Conservation (phyloP, 2,329 filamentous ascomycete genomes). For the Pochonia chlamydosporia region DNA sequence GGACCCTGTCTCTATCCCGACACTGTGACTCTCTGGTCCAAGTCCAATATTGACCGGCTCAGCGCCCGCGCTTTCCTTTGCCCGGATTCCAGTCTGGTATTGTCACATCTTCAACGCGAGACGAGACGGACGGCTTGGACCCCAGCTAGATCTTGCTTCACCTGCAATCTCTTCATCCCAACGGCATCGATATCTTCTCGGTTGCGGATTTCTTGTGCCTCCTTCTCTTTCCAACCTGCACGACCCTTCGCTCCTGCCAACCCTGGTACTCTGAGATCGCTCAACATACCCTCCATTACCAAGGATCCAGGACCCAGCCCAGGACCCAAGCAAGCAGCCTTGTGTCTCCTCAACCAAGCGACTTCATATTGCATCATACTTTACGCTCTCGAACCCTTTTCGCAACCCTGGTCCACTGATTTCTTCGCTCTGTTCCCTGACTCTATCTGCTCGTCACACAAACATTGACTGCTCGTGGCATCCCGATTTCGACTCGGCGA, state of each 20-base stretch:
- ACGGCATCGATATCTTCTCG: too few species aligned
- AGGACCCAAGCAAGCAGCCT: neutral
- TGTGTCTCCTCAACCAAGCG: neutral
- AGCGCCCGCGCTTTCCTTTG: too few species aligned
- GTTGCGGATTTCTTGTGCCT: neutral
- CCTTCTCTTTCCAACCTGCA: neutral
- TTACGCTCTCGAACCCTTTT: neutral
- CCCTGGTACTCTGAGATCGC: neutral
- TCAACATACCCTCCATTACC: neutral
- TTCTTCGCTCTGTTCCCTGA: neutral
- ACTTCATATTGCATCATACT: conserved; percentile 2
- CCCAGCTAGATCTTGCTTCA: neutral
- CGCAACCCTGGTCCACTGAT: neutral
- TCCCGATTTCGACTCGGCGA: neutral
- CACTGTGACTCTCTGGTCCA: too few species aligned
- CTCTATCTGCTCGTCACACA: conserved; percentile 4
- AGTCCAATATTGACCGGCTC: too few species aligned
- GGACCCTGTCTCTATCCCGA: too few species aligned
- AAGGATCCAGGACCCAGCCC: too few species aligned
- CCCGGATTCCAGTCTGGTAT: too few species aligned
- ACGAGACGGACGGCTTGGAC: too few species aligned
- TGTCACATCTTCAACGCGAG: too few species aligned
- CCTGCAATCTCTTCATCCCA: neutral
- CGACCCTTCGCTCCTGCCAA: neutral
- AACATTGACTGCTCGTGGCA: conserved; percentile 1